Conservation (phyloP, 164 flowering plant genomes). For the Houttuynia cordata region DNA sequence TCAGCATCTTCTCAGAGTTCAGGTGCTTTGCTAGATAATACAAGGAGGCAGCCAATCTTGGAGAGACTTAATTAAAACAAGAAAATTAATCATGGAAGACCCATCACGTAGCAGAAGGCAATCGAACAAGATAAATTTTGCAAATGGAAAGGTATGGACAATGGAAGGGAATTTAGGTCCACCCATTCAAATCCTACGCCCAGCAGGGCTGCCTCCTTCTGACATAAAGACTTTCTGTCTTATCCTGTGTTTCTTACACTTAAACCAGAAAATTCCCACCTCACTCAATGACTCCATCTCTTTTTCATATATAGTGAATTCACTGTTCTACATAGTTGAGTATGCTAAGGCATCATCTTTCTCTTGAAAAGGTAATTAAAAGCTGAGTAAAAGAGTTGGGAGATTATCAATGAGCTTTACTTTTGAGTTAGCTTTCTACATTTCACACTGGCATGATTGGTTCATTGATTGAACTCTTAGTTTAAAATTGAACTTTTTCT, state of each 20-base stretch:
- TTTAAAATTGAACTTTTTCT: slow-evolving; percentile 10
- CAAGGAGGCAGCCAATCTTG: too few relatives aligned
- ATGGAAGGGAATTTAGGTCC: slow-evolving; percentile 16
- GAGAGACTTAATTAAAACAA: too few relatives aligned
- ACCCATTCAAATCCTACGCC: slow-evolving; percentile 17
- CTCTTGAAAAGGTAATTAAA: slow-evolving; percentile 25
- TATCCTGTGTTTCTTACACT: slow-evolving; percentile 22
- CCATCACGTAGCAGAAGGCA: slow-evolving; percentile 4
- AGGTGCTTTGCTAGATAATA: too few relatives aligned
- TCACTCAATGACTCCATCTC: too few relatives aligned
- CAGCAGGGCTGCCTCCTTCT: slow-evolving; percentile 16
- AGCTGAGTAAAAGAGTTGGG: slow-evolving; percentile 18
- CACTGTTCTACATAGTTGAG: background rate
- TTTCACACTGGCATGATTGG: slow-evolving; percentile 39
- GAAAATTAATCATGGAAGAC: slow-evolving; percentile 8
- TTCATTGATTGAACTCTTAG: slow-evolving; percentile 42
- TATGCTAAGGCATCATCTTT: slow-evolving; percentile 19
- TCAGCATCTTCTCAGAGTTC: slow-evolving; percentile 3
- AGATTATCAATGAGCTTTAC: slow-evolving; percentile 15
- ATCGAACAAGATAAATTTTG: too few relatives aligned
- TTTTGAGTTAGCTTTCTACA: slow-evolving; percentile 33
- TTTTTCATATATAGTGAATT: slow-evolving; percentile 3
- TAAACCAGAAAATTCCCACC: too few relatives aligned
- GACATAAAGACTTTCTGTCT: slow-evolving; percentile 37
- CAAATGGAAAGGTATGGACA: slow-evolving; percentile 15